Evolutionary conservation across 2,329 filamentous ascomycete species (phyloP), one percentile per base, ranked within the genome.

Genomic region (Annulohypoxylon truncatum): DNA sequence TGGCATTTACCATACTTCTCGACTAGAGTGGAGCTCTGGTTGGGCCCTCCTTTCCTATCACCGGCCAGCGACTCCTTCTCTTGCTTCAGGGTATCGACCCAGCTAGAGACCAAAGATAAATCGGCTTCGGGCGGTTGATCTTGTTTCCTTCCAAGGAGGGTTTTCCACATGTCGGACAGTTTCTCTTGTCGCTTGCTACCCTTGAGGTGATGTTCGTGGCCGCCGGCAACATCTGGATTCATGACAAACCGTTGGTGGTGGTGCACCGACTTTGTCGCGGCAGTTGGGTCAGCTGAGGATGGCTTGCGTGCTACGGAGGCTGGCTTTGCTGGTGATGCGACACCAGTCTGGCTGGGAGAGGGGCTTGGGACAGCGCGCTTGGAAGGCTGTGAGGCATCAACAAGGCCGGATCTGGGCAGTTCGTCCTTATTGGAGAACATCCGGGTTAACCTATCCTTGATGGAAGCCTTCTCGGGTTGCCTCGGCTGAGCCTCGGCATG

Each of bases 1-100:
- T 98, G 95, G 77, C 96, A 98, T 81, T 98, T 98, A 73, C 96
- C 96, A 77, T 99, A 99, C 78, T 98, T 98, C 76, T 98, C 93
- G 1, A 96, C 92, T 51, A 99, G 83, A 0, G 94, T 94, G 18
- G 89, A 89, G 13, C 92, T 90, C 15, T 90, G 85, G 75, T 91
- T 92, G 5, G 91, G 87, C 0, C 91, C 91, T 22, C 88, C 89
- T 77, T 91, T 96, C 81, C 91, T 93, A 73, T 97, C 93, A 38
- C 87, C 82, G 1, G 90, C 89, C 73, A 91, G 84, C 69, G 84
- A 88, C 65, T 96, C 93, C 78, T 93, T 94, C 79, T 97, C 94
- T 71, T 88, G 91, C 77, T 94, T 93, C 72, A 97, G 85, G 68
- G 96, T 94, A 78, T 97, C 95, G 60, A 97, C 94, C 95, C 95